Conservation (phyloP, 257 asterid species). For the Cruciata laevipes region DNA sequence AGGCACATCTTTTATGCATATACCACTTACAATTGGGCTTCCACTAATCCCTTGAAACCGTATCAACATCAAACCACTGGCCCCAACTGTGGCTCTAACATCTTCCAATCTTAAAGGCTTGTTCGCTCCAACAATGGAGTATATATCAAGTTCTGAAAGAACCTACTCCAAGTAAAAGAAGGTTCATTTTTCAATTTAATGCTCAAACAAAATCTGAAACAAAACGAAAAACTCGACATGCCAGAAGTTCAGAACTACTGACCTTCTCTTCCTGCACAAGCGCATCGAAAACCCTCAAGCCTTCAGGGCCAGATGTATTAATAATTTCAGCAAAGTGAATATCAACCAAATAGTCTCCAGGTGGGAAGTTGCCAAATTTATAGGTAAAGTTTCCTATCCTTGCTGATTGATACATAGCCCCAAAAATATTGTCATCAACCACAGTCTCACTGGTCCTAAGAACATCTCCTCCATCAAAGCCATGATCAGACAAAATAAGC, state of each 20-base stretch:
- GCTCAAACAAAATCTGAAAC: background rate
- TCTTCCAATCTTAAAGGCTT: conserved; percentile 4
- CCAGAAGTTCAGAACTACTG: conserved; percentile 20
- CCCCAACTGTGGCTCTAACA: background rate
- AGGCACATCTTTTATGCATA: conserved; percentile 1
- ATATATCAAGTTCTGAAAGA: conserved; percentile 5
- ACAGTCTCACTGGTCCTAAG: conserved; percentile 64
- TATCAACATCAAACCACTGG: background rate
- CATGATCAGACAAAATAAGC: conserved; percentile 46
- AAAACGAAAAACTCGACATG: background rate
- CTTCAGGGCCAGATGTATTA: background rate
- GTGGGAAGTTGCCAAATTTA: background rate
- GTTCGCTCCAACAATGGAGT: conserved; percentile 11
- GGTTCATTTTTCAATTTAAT: background rate
- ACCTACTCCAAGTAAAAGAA: background rate
- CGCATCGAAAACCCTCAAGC: conserved; percentile 5
- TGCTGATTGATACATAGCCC: conserved; percentile 26
- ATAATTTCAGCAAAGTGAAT: conserved; percentile 2
- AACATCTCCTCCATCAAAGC: conserved; percentile 70
- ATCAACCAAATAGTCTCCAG: conserved; percentile 8
- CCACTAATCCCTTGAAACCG: conserved; percentile 4
- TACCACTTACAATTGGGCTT: conserved; percentile 6
- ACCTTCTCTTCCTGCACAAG: conserved; percentile 16
- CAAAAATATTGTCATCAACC: conserved; percentile 44
- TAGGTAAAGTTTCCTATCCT: conserved; percentile 1